Conservation (phyloP, 2,329 filamentous ascomycete species). For the Sphaerulina populicola region DNA sequence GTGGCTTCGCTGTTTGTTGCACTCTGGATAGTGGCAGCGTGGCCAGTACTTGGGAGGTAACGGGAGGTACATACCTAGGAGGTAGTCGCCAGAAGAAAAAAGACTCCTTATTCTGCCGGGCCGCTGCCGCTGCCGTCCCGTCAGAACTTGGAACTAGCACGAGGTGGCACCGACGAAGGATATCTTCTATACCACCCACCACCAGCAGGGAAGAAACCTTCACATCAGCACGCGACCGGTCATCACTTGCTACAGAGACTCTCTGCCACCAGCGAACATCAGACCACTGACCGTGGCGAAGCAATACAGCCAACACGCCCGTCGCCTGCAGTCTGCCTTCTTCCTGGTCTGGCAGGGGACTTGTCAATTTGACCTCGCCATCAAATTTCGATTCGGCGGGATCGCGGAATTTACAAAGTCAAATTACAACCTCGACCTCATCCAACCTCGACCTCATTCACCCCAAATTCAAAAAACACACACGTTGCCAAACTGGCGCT, state of each 20-base stretch:
- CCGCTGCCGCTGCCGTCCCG: neutral
- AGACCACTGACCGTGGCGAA: neutral
- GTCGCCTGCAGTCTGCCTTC: neutral
- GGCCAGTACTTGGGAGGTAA: neutral
- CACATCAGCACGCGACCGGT: neutral
- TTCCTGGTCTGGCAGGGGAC: neutral
- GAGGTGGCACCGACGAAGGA: too few relatives aligned
- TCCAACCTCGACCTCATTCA: neutral
- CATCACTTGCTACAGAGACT: neutral
- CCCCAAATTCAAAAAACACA: constrained; percentile 7
- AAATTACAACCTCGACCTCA: neutral
- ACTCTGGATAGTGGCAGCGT: neutral
- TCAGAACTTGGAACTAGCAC: neutral
- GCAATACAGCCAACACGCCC: neutral
- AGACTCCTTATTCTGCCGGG: neutral
- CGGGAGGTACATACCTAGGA: too few relatives aligned
- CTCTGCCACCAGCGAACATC: neutral
- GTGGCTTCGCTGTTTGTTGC: neutral
- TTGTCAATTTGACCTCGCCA: neutral
- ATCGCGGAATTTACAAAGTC: constrained; percentile 3
- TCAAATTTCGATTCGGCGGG: constrained; percentile 5
- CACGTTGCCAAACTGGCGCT: constrained; percentile 8
- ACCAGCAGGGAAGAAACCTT: neutral
- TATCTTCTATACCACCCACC: neutral
- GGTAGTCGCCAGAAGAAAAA: neutral